Conservation (phyloP, 345 rosid genomes). For the Gossypium sturtianum region DNA sequence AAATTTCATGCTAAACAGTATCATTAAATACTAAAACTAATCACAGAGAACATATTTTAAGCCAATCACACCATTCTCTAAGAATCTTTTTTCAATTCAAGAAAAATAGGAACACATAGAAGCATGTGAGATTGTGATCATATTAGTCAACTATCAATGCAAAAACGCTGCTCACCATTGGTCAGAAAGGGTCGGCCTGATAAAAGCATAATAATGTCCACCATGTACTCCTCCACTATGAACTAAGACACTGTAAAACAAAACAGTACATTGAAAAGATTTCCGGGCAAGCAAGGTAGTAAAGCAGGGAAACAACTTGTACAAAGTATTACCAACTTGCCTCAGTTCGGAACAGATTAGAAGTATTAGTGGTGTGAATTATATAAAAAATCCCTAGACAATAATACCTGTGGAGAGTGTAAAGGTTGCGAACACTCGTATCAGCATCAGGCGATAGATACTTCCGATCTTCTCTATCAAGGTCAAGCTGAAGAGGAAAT, state of each 20-base stretch:
- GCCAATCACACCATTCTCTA: not conserved
- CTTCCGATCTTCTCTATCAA: constrained; percentile 54
- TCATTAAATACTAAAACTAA: not conserved
- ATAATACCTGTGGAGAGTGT: constrained; percentile 55
- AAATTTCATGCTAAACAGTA: not conserved
- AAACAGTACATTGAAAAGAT: not conserved
- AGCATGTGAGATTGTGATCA: not conserved
- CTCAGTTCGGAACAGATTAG: not conserved
- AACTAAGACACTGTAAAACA: constrained; percentile 71
- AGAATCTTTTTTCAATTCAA: not conserved
- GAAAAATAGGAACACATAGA: not conserved
- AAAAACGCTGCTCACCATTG: constrained; percentile 56
- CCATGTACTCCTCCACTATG: constrained; percentile 99
- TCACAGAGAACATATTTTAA: not conserved
- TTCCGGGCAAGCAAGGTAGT: not conserved
- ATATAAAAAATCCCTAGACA: not conserved
- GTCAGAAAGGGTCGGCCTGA: constrained; percentile 86
- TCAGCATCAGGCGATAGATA: constrained; percentile 61
- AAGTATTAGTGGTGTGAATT: not conserved
- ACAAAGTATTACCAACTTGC: not conserved
- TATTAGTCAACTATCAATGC: not conserved
- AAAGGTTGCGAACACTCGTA: constrained; percentile 50
- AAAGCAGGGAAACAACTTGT: not conserved
- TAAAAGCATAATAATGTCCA: constrained; percentile 95
- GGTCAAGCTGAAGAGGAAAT: constrained; percentile 60